These are phyloP conservation scores for Strobilomyces dryophilus DNA, from an alignment of 768 basidiomycete species.

Conservation along the genomic window DNA sequence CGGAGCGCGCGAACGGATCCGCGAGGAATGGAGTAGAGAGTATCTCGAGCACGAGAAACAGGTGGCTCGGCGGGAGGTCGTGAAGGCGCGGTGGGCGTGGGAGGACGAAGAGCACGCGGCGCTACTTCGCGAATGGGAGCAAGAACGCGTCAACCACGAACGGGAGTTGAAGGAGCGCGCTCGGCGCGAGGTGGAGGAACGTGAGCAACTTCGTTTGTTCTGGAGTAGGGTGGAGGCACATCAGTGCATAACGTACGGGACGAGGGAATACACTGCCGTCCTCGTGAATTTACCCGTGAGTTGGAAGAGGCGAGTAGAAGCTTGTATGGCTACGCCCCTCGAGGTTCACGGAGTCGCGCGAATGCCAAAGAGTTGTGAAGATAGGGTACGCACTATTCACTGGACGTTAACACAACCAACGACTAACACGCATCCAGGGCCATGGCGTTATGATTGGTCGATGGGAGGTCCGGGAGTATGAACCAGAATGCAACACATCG, in stretches of 20 bases:
- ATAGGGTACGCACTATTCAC: constrained; percentile 9
- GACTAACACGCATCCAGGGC: constrained; percentile 12
- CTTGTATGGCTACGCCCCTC: constrained; percentile 22
- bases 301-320: constrained; percentile 20
- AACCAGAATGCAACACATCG: constrained; percentile 24
- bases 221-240: constrained; percentile 19
- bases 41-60: constrained; percentile 13
- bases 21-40: constrained; percentile 20
- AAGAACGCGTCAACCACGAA: constrained; percentile 17
- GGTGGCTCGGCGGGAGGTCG: constrained; percentile 3
- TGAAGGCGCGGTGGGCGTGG: constrained; percentile 15
- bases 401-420: not conserved
- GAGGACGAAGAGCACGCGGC: constrained; percentile 16
- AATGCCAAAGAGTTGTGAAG: constrained; percentile 21
- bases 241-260: constrained; percentile 26
- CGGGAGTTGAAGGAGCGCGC: constrained; percentile 14
- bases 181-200: constrained; percentile 18
- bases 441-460: constrained; percentile 18
- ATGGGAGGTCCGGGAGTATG: constrained; percentile 24
- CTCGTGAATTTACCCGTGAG: constrained; percentile 25
- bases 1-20: constrained; percentile 18
- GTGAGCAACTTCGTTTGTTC: constrained; percentile 17
- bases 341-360: constrained; percentile 21
- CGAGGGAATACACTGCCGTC: constrained; percentile 28
- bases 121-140: constrained; percentile 14